Percentiles rank a stretch among this genome's conserved stretches.
Conservation (phyloP, 2,329 filamentous ascomycete species). For the Coleophoma cylindrospora region DNA sequence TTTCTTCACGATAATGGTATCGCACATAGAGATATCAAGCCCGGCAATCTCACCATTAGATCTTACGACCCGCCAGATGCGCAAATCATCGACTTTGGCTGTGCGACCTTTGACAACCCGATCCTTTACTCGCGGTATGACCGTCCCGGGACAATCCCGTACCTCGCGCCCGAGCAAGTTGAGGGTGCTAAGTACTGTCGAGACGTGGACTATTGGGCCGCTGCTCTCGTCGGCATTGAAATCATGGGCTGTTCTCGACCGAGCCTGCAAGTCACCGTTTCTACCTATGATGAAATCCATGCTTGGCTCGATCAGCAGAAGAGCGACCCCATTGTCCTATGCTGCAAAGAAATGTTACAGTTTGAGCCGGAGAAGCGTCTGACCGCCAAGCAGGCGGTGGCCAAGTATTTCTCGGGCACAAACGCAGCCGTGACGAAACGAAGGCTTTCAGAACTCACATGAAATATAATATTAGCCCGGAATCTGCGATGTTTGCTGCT, state of each 20-base stretch:
- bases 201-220: constrained; percentile 14
- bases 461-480: too few species aligned
- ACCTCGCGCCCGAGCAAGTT: constrained; percentile 15
- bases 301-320: constrained; percentile 1
- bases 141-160: constrained; percentile 14
- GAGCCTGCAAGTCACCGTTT: background rate
- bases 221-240: constrained; percentile 8
- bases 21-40: constrained; percentile 16
- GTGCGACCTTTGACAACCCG: constrained; percentile 7
- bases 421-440: too few species aligned
- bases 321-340: constrained; percentile 1
- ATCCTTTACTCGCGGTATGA: constrained; percentile 9
- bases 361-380: constrained; percentile 1
- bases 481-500: too few species aligned
- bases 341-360: constrained; percentile 6
- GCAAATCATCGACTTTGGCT: constrained; percentile 17
- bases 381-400: background rate
- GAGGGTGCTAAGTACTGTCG: constrained; percentile 8
- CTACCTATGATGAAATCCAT: background rate
- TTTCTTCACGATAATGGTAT: constrained; percentile 13
- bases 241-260: constrained; percentile 2
- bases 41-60: constrained; percentile 9
- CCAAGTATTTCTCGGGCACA: too few species aligned
- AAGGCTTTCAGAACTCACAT: too few species aligned
- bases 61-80: constrained; percentile 15